Evolutionary conservation across 176 grass and related monocot species (phyloP).

Genomic region (Oryza coarctata): DNA sequence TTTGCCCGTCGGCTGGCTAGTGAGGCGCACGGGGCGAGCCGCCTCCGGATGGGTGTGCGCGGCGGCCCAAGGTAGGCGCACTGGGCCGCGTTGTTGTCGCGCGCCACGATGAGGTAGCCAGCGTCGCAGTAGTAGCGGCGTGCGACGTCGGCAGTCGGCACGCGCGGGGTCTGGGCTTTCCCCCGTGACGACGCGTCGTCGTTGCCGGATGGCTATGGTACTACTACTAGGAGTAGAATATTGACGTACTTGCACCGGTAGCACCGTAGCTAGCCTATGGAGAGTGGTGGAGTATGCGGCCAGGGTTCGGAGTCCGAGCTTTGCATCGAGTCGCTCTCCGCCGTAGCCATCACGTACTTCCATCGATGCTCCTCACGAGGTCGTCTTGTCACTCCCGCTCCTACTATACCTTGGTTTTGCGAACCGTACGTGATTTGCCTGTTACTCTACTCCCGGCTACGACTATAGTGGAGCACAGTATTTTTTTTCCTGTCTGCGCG

Average conservation of each 20-base stretch:
- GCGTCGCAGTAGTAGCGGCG: no score
- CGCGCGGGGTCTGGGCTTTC: no score
- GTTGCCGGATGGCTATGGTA: no score
- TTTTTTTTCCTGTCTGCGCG: no score
- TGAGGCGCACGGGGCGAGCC: no score
- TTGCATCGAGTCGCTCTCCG: neutral
- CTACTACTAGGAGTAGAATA: neutral
- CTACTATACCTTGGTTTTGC: neutral
- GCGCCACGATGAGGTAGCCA: no score
- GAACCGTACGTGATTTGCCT: neutral
- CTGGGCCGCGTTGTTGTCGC: no score
- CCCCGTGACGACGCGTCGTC: neutral
- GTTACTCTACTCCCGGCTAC: neutral
- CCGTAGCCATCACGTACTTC: slow-evolving; percentile 51
- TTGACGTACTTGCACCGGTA: neutral
- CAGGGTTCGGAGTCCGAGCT: neutral
- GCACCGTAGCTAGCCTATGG: neutral
- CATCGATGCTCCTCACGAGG: slow-evolving; percentile 31
- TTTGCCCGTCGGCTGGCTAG: no score
- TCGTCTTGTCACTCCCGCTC: neutral
- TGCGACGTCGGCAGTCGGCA: no score
- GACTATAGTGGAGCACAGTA: no score
- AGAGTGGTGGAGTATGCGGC: neutral
- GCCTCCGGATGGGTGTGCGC: no score
- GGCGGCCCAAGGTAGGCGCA: no score